Base-by-base conservation (phyloP, 2,329 filamentous ascomycete genomes). In the Biscogniauxia marginata region DNA sequence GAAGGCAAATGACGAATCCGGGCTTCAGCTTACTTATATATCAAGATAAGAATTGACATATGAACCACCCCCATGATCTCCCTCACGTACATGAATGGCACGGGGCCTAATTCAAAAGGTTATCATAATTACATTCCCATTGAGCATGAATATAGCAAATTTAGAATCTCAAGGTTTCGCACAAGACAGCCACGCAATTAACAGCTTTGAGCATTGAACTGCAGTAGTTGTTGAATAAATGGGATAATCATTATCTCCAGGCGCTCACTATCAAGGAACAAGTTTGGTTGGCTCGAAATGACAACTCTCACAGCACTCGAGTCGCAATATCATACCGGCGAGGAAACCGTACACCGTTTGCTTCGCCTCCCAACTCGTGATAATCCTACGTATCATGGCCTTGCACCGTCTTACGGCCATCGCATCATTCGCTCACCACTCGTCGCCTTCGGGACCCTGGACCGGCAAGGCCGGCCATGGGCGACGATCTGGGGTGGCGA, bases 401-500 rank as follows among this genome's bases (percentile, higher is more conserved):
- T 95, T 1, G 84, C 84, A 0, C 77, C 79, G 4, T 78, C 83
- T 16, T 86, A 87, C 20, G 83, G 78, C 1, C 75, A 79, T 59
- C 81, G 89, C 59, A 78, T 92, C 3, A 77, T 81, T 50, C 74
- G 74, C 16, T 86, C 84, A 0, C 85, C 89, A 0, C 77, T 95
- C 7, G 76, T 95, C 13, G 90, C 89, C 0, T 73, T 96, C 18
- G 91, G 91, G 1, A 84, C 89, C 0, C 73, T 93, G 1, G 90
- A 95, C 66, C 71, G 74, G 2, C 66, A 84, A 19, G 81, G 81
- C 2, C 76, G 83, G 19, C 90, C 89, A 1, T 96, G 91, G 91
- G 88, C 87, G 16, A 88, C 88, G 0, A 60, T 96, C 7, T 89
- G 88, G 84, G 90, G 90, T n/a, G 91, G 91, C 16, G 77, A 86